Evolutionary conservation across 192 early-diverging fungal species (phyloP).

Genomic region (Entomortierella chlamydospora): DNA sequence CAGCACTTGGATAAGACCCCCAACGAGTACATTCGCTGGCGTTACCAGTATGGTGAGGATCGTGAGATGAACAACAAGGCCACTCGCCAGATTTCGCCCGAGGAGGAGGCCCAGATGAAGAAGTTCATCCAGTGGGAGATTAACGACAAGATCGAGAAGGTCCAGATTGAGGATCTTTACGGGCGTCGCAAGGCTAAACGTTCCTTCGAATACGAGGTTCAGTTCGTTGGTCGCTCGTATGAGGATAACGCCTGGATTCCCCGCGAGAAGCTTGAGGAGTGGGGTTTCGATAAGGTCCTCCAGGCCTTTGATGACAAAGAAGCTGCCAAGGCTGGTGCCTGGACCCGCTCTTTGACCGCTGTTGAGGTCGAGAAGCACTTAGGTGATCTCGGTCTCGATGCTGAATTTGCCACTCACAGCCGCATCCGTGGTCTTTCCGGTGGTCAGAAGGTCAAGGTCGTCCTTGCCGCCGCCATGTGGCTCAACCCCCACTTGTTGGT

Average conservation of each 20-base stretch:
- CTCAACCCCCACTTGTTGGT: slow-evolving; percentile 92
- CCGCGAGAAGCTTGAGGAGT: slow-evolving; percentile 75
- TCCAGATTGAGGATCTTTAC: slow-evolving; percentile 63
- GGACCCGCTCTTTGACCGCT: slow-evolving; percentile 75
- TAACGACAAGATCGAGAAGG: slow-evolving; percentile 60
- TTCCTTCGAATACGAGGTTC: slow-evolving; percentile 72
- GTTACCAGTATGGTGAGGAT: slow-evolving; percentile 82
- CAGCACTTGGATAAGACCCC: slow-evolving; percentile 75
- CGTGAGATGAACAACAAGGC: slow-evolving; percentile 83
- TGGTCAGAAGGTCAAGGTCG: slow-evolving; percentile 90
- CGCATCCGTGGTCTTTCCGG: slow-evolving; percentile 77
- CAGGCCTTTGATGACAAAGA: slow-evolving; percentile 60
- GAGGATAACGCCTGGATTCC: slow-evolving; percentile 79
- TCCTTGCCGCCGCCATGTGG: slow-evolving; percentile 87
- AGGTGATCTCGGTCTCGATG: slow-evolving; percentile 79
- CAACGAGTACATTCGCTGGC: slow-evolving; percentile 80
- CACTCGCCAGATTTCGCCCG: slow-evolving; percentile 73
- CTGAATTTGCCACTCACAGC: slow-evolving; percentile 80
- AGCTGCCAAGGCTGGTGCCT: slow-evolving; percentile 80
- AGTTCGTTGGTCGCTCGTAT: slow-evolving; percentile 78
- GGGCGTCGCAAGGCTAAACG: slow-evolving; percentile 79
- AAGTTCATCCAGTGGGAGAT: slow-evolving; percentile 58
- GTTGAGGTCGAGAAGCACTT: slow-evolving; percentile 80
- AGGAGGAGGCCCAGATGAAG: slow-evolving; percentile 65
- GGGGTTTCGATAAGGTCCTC: slow-evolving; percentile 85